Percentiles rank a stretch among this genome's conserved stretches.
These are phyloP conservation scores for Leccinellum albellum DNA, from an alignment of 768 basidiomycete species.

Conservation along the genomic window DNA sequence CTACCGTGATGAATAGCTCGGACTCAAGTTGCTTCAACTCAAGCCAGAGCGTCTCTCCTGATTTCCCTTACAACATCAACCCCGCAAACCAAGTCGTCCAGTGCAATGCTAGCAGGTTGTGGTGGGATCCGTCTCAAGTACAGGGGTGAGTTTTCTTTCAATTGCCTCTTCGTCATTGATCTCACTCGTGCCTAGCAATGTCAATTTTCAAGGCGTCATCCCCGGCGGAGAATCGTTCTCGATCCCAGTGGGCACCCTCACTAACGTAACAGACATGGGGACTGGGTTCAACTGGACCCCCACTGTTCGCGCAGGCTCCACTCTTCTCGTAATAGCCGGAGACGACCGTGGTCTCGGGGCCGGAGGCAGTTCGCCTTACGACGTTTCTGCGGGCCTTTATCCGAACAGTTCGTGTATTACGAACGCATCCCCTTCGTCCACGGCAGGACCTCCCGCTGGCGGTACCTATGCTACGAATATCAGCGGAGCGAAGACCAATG, in stretches of 20 bases:
- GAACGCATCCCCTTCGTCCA: slow-evolving; percentile 66
- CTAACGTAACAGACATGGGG: slow-evolving; percentile 42
- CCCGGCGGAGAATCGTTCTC: slow-evolving; percentile 76
- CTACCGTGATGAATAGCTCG: slow-evolving; percentile 47
- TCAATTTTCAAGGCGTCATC: slow-evolving; percentile 68
- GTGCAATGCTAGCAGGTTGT: slow-evolving; percentile 59
- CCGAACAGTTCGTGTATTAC: slow-evolving; percentile 55
- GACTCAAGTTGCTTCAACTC: slow-evolving; percentile 62
- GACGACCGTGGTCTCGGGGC: slow-evolving; percentile 64
- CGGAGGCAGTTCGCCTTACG: slow-evolving; percentile 59
- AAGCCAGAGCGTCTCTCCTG: slow-evolving; percentile 42
- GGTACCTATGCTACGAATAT: slow-evolving; percentile 62
- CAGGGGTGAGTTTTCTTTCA: slow-evolving; percentile 43
- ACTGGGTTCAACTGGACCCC: slow-evolving; percentile 71
- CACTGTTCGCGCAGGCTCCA: slow-evolving; percentile 59
- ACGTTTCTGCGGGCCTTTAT: slow-evolving; percentile 49
- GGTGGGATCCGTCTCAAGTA: slow-evolving; percentile 54
- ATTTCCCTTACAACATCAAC: slow-evolving; percentile 57
- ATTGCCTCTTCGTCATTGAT: neutral
- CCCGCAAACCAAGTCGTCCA: slow-evolving; percentile 65
- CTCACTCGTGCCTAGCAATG: slow-evolving; percentile 36
- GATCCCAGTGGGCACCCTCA: slow-evolving; percentile 50
- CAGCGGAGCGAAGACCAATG: slow-evolving; percentile 29
- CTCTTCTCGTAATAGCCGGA: slow-evolving; percentile 62
- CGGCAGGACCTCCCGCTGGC: slow-evolving; percentile 72